Base-by-base conservation (phyloP, 2,329 filamentous ascomycete genomes). In the Coleophoma eucalyptorum region DNA sequence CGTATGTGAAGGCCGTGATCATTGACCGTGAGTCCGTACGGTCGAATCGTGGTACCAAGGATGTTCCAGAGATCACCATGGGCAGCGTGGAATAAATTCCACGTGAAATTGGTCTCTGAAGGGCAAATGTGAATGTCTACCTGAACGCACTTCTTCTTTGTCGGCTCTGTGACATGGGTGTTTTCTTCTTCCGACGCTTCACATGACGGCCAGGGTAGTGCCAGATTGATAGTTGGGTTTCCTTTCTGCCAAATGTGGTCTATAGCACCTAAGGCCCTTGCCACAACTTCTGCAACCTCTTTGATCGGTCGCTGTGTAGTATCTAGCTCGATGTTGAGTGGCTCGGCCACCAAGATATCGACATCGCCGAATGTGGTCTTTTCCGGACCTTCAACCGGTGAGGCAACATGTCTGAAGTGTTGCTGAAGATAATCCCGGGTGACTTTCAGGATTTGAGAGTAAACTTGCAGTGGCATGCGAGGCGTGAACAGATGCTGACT, bases 41-140 rank as follows among this genome's bases (percentile, higher is more conserved):
- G 78, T 0, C 84, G 77, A 54, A 89, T 80, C 8, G 76, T 79
- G 16, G 78, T 73, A 5, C 87, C 86, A 0, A 93, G 63, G 8
- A 84, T 75, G 52, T 81, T 86, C 76, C 84, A 84, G 2, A 83
- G 50, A 58, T 93, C 89, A n/a, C 87, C 86, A 58, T 93, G 89
- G 0, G 81, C 78, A 37, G 86, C 75, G 57, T 81, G 81, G 68
- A 91, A 90, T 3, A 81, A 67, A 35, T 76, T 73, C 87, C 88
- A 93, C 31, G 74, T 71, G 55, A 21, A 79, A 75, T 48, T 67
- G 59, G 13, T 69, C 62, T 0, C 68, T 55, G 66, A 70, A 2
- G 60, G 58, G 50, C 76, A 83, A 20, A 85, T 64, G 31, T 80
- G 75, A 1, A 93, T 65, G 62, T 94, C 89, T 21, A 93, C 73